phyloP scores from a whole-genome alignment of 306 rosid genomes.

The Rubus idaeus region DNA sequence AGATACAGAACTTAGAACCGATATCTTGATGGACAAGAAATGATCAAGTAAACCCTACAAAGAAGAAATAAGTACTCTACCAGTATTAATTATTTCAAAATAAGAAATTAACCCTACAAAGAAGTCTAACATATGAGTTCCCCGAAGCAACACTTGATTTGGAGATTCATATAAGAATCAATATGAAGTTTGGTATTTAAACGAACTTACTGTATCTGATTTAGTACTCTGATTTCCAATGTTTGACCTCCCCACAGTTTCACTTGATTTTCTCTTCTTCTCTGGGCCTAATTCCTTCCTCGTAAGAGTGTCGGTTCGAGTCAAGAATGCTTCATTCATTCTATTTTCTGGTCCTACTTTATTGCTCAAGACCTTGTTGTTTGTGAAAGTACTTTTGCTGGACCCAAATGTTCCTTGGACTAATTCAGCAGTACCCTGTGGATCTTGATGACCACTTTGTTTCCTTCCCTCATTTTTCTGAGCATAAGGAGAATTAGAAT shows the following conservation, averaged over 20 bases:
- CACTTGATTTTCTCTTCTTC: slow-evolving; percentile 7
- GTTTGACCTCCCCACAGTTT: slow-evolving; percentile 10
- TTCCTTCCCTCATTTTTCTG: slow-evolving; percentile 4
- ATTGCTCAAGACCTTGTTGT: slow-evolving; percentile 6
- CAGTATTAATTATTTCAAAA: neutral
- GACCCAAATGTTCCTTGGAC: slow-evolving; percentile 11
- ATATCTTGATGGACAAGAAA: neutral
- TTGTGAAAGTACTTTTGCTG: neutral
- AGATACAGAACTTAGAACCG: neutral
- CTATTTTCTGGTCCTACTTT: slow-evolving; percentile 25
- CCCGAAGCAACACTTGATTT: neutral
- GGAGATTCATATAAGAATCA: neutral
- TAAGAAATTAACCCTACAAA: neutral
- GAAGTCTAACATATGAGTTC: neutral
- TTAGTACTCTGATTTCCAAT: slow-evolving; percentile 22
- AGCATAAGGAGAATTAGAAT: slow-evolving; percentile 31
- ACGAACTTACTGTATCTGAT: slow-evolving; percentile 38
- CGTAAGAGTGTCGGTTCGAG: slow-evolving; percentile 22
- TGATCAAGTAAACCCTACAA: neutral
- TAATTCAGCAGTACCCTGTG: neutral
- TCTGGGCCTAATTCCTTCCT: slow-evolving; percentile 29
- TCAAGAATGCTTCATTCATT: slow-evolving; percentile 28
- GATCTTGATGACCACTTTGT: slow-evolving; percentile 4
- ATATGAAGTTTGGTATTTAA: neutral
- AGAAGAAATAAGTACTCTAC: neutral